Conservation (phyloP, 306 rosid genomes). For the Abrus pulchellus region DNA sequence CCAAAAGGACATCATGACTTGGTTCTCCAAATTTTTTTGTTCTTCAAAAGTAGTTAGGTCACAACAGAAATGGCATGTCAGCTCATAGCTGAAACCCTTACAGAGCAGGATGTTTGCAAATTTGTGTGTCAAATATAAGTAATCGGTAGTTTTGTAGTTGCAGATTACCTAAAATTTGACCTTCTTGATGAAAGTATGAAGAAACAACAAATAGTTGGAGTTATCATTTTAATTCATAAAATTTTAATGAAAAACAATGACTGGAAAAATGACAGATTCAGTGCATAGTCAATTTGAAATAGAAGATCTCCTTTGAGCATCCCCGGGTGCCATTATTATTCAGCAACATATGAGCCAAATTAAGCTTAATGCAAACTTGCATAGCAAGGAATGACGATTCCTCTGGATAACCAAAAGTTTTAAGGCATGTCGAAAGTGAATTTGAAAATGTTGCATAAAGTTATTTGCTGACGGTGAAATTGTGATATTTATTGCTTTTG, state of each 20-base stretch:
- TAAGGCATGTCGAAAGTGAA: background rate
- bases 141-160: conserved; percentile 3
- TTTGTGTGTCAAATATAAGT: background rate
- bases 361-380: conserved; percentile 14
- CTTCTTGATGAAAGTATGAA: background rate
- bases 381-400: background rate
- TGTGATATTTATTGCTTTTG: conserved; percentile 1
- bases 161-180: conserved; percentile 13
- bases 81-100: background rate
- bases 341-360: conserved; percentile 14
- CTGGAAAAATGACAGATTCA: conserved; percentile 9
- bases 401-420: background rate
- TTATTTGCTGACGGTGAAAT: conserved; percentile 8
- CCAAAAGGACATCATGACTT: conserved; percentile 10
- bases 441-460: conserved; percentile 4
- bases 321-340: conserved; percentile 6
- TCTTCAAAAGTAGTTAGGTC: no score
- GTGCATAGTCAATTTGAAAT: background rate
- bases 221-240: background rate
- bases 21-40: background rate
- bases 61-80: background rate
- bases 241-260: background rate
- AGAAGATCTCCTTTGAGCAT: conserved; percentile 1
- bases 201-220: conserved; percentile 19
- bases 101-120: conserved; percentile 26